Evolutionary conservation across 2,329 filamentous ascomycete genomes (phyloP).

Genomic region (Helicocarpus griseus): DNA sequence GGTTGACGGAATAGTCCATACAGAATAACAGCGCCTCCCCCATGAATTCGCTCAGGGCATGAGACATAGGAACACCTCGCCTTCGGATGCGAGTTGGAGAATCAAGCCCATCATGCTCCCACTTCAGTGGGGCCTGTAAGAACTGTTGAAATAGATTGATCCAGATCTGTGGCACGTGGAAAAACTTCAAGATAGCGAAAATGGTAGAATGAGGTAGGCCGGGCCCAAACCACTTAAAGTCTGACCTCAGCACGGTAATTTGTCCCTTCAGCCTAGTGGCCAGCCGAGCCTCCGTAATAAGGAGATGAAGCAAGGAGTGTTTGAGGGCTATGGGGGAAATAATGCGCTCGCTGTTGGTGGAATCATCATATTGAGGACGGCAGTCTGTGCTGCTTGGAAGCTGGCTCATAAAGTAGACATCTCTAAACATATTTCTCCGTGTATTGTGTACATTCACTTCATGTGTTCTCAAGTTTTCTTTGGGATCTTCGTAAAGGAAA

Average conservation of each 20-base stretch:
- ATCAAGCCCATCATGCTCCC: slow-evolving; percentile 43
- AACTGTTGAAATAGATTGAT: slow-evolving; percentile 51
- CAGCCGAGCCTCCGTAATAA: slow-evolving; percentile 47
- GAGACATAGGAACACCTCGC: slow-evolving; percentile 51
- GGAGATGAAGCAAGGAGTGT: slow-evolving; percentile 47
- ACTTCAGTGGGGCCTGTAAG: slow-evolving; percentile 50
- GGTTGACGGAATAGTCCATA: slow-evolving; percentile 56
- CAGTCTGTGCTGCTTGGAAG: slow-evolving; percentile 36
- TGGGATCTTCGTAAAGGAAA: slow-evolving; percentile 28
- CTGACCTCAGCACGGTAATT: slow-evolving; percentile 46
- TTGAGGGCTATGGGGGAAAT: slow-evolving; percentile 42
- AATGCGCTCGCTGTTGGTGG: slow-evolving; percentile 24
- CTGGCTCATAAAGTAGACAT: slow-evolving; percentile 48
- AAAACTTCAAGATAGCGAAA: slow-evolving; percentile 46
- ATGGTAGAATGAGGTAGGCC: slow-evolving; percentile 52
- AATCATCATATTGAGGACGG: slow-evolving; percentile 30
- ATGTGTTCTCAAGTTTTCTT: slow-evolving; percentile 9
- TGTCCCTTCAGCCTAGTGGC: slow-evolving; percentile 39
- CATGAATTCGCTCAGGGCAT: slow-evolving; percentile 50
- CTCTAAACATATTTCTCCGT: slow-evolving; percentile 29
- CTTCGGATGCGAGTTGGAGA: slow-evolving; percentile 38
- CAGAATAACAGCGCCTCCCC: slow-evolving; percentile 54
- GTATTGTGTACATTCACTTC: slow-evolving; percentile 21
- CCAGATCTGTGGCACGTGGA: slow-evolving; percentile 50
- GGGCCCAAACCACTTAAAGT: slow-evolving; percentile 51